Base-by-base conservation (phyloP, 441 rosid species). In the Gossypium trilobum region DNA sequence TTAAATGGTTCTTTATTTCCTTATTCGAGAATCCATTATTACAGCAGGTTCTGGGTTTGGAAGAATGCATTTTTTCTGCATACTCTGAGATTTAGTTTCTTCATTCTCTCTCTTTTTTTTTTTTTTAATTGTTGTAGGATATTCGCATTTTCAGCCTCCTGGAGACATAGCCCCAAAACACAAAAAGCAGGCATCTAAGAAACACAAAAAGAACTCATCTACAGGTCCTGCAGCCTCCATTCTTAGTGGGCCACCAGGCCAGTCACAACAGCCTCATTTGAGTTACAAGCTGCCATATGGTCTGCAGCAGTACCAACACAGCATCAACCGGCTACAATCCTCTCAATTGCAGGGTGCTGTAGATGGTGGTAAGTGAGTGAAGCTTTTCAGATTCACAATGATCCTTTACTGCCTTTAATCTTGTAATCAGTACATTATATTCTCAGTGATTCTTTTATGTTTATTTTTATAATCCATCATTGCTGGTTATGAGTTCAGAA, bases 301-400 rank as follows among this genome's bases (percentile, higher is more conserved):
- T 56, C 42, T 54, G 72, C 72, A 44, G 66, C 66, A 48, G 60
- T 59, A 25, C 31, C 60, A 31, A 11, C 75, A 62, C 52, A 42
- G 74, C 29, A 39, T 14, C 39, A 22, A 54, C 52, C 65, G 14
- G 17, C 55, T 20, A 27, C 27, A 51, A 3, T 29, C 52, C 50
- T 52, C 62, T 63, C 62, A 62, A 44, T 31, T 73, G 63, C 75
- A 51, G 13, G 51, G 62, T 73, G 75, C 46, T 62, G 52, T 48
- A 61, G 70, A 51, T 51, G 56, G 51, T 31, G 65, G 74, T 57
- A 71, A 20, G 31, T 0, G n/a, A 63, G 48, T 14, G 16, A 19
- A 29, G 27, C 8, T 0, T 17, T 52, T 69, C 7, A 51, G 5
- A 68, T 68, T 27, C 46, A 8, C 13, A 16, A 2, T 51, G 42